Evolutionary conservation across 164 flowering plant species (phyloP).

Genomic region (Umbilicus rupestris): DNA sequence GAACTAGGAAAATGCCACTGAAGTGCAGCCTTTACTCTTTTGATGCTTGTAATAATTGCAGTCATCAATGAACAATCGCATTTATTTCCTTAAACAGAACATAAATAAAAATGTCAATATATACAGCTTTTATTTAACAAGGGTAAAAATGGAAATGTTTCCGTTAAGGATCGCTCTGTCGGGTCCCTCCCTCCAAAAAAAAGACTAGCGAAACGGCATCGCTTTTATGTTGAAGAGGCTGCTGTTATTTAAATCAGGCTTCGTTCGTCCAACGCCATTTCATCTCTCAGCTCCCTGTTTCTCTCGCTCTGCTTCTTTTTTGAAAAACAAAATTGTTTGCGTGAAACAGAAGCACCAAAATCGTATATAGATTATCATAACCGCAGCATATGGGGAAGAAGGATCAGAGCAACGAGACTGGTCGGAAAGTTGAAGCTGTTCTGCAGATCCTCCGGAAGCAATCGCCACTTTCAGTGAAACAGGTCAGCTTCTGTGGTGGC

Average conservation of each 20-base stretch:
- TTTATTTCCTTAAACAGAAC: slow-evolving; percentile 7
- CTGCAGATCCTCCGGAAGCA: slow-evolving; percentile 61
- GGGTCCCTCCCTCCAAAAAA: not conserved
- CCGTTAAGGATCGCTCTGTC: not conserved
- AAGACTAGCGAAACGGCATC: not conserved
- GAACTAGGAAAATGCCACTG: not conserved
- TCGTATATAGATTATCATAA: not conserved
- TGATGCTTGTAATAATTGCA: not conserved
- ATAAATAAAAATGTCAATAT: not conserved
- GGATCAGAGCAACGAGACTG: slow-evolving; percentile 19
- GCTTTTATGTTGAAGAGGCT: not conserved
- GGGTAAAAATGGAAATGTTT: not conserved
- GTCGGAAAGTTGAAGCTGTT: slow-evolving; percentile 50
- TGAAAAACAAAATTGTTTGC: not conserved
- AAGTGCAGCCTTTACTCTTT: not conserved
- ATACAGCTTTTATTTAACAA: not conserved
- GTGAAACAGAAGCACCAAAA: not conserved
- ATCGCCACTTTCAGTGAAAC: slow-evolving; percentile 68
- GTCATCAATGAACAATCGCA: not conserved
- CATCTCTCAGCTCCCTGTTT: not conserved
- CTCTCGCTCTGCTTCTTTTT: not conserved
- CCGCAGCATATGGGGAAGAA: slow-evolving; percentile 55
- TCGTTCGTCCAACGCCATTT: not conserved
- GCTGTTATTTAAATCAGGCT: not conserved
- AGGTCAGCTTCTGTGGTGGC: slow-evolving; percentile 27